Percentiles rank a stretch among this genome's conserved stretches.
Conservation (phyloP, 495 filamentous ascomycete species). For the Aspergillus saccharolyticus region DNA sequence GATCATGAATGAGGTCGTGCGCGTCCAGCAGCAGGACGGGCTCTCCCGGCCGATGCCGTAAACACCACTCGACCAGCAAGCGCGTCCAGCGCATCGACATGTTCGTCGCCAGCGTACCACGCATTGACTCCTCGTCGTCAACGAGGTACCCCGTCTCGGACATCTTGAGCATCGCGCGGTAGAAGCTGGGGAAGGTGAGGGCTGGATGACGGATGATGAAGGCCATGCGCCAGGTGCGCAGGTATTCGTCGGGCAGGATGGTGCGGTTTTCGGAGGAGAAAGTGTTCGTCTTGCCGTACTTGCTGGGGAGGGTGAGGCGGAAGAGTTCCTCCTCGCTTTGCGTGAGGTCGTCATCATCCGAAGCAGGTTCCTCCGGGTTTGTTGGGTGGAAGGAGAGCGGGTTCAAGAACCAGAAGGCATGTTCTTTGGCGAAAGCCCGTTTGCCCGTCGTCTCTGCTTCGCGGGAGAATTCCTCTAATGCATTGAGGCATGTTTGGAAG, state of each 20-base stretch:
- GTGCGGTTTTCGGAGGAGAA: background rate
- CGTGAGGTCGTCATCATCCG: background rate
- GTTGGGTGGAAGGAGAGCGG: background rate
- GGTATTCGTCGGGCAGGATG: conserved; percentile 3
- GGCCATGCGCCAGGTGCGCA: background rate
- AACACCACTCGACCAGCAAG: conserved; percentile 33
- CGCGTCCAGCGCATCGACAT: conserved; percentile 33
- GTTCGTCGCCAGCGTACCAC: conserved; percentile 15
- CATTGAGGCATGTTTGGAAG: conserved; percentile 19
- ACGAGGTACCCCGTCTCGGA: conserved; percentile 20
- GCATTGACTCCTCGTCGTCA: conserved; percentile 14
- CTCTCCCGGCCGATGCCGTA: conserved; percentile 13
- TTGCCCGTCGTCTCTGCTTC: conserved; percentile 19
- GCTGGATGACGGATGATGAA: conserved; percentile 7
- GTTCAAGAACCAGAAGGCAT: conserved; percentile 16
- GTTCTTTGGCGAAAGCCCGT: conserved; percentile 34
- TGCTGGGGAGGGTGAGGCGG: background rate
- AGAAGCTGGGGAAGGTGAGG: background rate
- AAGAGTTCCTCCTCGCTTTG: background rate
- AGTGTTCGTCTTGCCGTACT: background rate
- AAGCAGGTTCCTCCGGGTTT: background rate
- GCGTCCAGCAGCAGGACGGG: conserved; percentile 39
- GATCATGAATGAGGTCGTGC: conserved; percentile 39
- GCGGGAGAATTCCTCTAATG: conserved; percentile 18
- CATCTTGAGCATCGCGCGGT: conserved; percentile 21